Conservation (phyloP, 2,329 filamentous ascomycete species). For the Verticillium tricorpus region DNA sequence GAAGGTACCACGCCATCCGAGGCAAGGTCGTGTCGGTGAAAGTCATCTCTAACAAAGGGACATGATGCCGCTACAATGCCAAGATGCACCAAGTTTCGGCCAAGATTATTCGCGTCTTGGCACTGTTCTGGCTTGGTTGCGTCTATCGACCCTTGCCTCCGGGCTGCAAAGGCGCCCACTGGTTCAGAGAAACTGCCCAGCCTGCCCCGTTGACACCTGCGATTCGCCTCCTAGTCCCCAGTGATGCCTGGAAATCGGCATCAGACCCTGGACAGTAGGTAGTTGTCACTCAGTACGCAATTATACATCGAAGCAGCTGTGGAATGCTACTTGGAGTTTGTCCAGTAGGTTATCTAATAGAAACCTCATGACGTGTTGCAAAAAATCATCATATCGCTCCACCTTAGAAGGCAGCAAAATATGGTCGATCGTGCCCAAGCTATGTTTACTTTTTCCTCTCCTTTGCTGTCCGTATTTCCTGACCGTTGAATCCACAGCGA, state of each 20-base stretch:
- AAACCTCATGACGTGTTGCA: no score
- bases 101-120: conserved; percentile 5
- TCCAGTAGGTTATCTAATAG: no score
- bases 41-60: background rate
- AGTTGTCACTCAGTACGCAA: no score
- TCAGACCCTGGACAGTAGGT: no score
- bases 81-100: conserved; percentile 2
- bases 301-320: no score
- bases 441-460: no score
- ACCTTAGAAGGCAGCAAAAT: no score
- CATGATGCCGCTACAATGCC: background rate
- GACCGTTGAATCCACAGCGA: no score
- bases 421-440: no score
- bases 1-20: background rate
- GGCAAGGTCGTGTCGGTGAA: background rate
- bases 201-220: background rate
- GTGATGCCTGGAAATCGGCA: background rate
- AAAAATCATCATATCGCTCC: no score
- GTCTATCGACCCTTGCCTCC: background rate
- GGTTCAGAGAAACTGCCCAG: background rate
- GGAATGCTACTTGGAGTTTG: no score
- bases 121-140: background rate
- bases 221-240: background rate
- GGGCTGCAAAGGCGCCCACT: background rate
- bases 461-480: no score